Evolutionary conservation across 805 yeast species (phyloP).

Genomic region (Diddensiella santjacobensis): DNA sequence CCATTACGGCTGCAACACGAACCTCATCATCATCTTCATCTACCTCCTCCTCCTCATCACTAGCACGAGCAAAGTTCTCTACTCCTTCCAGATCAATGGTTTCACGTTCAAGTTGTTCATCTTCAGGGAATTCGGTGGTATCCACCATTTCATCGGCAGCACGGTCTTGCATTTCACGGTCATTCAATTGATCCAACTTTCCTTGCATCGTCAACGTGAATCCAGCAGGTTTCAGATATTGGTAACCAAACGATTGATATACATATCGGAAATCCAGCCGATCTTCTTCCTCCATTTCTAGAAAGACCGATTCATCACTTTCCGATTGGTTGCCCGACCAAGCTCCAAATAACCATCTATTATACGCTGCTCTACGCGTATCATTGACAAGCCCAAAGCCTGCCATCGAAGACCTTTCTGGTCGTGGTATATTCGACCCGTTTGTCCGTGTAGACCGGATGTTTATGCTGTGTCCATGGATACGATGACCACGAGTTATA

Average conservation of each 20-base stretch:
- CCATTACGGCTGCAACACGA: background rate
- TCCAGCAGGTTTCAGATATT: slow-evolving; percentile 56
- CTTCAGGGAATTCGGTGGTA: slow-evolving; percentile 20
- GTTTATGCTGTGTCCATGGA: background rate
- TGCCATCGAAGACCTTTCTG: background rate
- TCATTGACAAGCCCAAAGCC: slow-evolving; percentile 2
- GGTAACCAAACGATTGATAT: slow-evolving; percentile 46
- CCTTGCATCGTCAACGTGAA: slow-evolving; percentile 48
- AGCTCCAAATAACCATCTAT: slow-evolving; percentile 14
- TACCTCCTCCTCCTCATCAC: slow-evolving; percentile 14
- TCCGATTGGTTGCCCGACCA: slow-evolving; percentile 3
- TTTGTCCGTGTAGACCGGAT: background rate
- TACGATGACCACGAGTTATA: background rate
- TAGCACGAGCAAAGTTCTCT: slow-evolving; percentile 6
- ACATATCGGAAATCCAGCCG: slow-evolving; percentile 18
- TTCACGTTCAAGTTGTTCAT: slow-evolving; percentile 20
- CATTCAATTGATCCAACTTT: slow-evolving; percentile 14
- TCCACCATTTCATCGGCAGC: slow-evolving; percentile 16
- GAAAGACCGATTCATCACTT: background rate
- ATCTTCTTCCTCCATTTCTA: slow-evolving; percentile 13
- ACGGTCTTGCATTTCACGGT: slow-evolving; percentile 8
- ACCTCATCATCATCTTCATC: slow-evolving; percentile 26
- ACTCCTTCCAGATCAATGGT: background rate
- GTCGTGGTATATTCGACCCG: background rate
- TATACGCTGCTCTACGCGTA: slow-evolving; percentile 2